Evolutionary conservation across 106 monocot genomes (phyloP), one percentile per base, ranked within the genome.

Genomic region (Dendrobium huoshanense): DNA sequence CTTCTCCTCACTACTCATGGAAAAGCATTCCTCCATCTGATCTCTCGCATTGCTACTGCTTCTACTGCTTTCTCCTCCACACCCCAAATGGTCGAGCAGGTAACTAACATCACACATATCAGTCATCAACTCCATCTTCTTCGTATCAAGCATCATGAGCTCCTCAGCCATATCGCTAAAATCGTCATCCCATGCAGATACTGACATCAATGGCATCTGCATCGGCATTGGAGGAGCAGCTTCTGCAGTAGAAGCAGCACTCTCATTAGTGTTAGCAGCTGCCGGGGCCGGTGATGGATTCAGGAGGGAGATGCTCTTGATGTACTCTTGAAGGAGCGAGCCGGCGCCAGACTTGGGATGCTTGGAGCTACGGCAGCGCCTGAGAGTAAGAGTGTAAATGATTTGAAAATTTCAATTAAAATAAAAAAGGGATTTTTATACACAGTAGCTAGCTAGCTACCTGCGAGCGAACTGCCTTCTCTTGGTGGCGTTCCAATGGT

Each of bases 401-500:
- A 37, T 17, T 16, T 2, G 15, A 33, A 16, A 61, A 61, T 61
- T 37, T 37, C 37, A 37, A 37, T 37, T 3, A 0, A 37, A 37
- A 37, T 37, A 3, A 37, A 37, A 37, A 37, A 3, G 0, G 3
- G 37, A 37, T 37, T 37, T 31, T 1, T 1, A 0, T 31, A 31
- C 61, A n/a, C 7, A 5, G 19, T 61, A 1, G 5, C 2, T 27
- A 27, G 27, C 27, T 27, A 31, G 31, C 31, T 70, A 70, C 70
- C 70, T 65, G 15, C 91, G 86, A 48, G 89, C 70, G 84, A 87
- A 86, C 54, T 88, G 92, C 47, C 87, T 77, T 27, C 96, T 80
- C 87, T 90, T 94, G 78, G 94, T 96, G 37, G 96, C 92, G 73
- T 96, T 96, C 96, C 96, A 96, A 70, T 91, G 96, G 87, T 96